Evolutionary conservation across 306 rosid genomes (phyloP), one percentile per base, ranked within the genome.

Genomic region (Prinsepia uniflora): DNA sequence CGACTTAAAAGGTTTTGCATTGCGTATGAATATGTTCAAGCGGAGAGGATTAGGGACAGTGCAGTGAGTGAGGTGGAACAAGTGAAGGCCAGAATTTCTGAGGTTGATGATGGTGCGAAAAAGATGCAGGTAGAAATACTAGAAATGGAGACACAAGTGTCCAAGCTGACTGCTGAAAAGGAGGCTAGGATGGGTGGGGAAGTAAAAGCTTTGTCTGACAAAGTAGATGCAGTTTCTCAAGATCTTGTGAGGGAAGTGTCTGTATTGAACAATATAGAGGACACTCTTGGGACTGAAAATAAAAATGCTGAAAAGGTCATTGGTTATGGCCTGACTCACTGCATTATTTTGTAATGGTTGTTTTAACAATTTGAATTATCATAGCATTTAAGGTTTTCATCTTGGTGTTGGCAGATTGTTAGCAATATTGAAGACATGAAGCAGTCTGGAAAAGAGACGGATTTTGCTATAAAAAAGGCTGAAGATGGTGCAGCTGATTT

Each of bases 131-230:
- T 57, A 66, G 88, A 85, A 79, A 78, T 90, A 71, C 82, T 84
- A 79, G 98, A 87, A 72, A 90, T 84, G 90, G 96, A 94, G 82
- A 72, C 77, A 34, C 84, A 83, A 72, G 74, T 94, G 76, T 79
- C 79, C 14, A 85, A 80, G 72, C 66, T 94, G 85, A 81, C 91
- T 49, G 90, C 89, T 19, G 95, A 87, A 79, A 94, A 84, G 86
- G 98, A 90, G 76, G 91, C 96, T 50, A 81, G 78, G 80, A 90
- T 94, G 98, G 97, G 97, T 44, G 94, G 86, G 48, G 98, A 94
- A 85, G 89, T 84, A 36, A 91, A 94, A 87, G 72, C 82, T 73
- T 84, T 90, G 79, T 84, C 96, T 6, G 89, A 86, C 70, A 86
- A 79, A 77, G 92, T 87, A 63, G 97, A 90, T 77, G 75, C 70